Base-by-base conservation (phyloP, 768 basidiomycete species). In the Termitomyces sp. region DNA sequence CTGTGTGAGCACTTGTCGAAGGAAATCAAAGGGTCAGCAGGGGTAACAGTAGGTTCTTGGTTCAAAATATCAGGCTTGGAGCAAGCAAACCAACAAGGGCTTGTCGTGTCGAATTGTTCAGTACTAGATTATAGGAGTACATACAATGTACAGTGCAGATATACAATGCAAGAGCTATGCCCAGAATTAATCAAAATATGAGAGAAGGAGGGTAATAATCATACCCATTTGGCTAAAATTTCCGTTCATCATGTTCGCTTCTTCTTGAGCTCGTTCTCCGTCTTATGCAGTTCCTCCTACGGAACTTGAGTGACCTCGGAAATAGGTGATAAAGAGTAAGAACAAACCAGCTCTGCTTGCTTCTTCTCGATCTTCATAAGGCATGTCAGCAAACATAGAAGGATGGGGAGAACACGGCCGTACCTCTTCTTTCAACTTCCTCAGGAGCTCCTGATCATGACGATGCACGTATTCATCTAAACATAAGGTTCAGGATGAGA, bases 401-500 rank as follows among this genome's bases (percentile, higher is more conserved):
- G 13, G 7, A 43, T 31, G 40, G 9, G 20, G 56, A 31, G 25
- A 50, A 31, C 18, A 18, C 1, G 23, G 15, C 9, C 79, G 22
- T 53, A 87, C 88, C 75, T 80, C 61, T 15, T 68, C 72, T 71
- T 65, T 80, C 67, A 90, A 66, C 69, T 88, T 88, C 62, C 74
- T 70, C 39, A 90, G 63, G 52, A 82, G 75, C 60, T 77, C 79
- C 12, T 68, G 63, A 54, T 89, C 88, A 52, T 84, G 84, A 56
- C 72, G 67, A 52, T 78, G 83, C 44, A 78, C 74, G 59, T 84
- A 89, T 70, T 88, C 78, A 54, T 88, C 88, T 90, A 44, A 7
- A 39, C 12, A 49, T 18, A 41, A 0, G 18, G 25, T 29, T 29
- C 31, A 54, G 59, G 16, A 56, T 62, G 15, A 62, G 20, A 16